A percentile compares a stretch with the other conserved stretches of the same genome.
phyloP scores from a whole-genome alignment of 345 rosid species.

The Lepidium africanum region DNA sequence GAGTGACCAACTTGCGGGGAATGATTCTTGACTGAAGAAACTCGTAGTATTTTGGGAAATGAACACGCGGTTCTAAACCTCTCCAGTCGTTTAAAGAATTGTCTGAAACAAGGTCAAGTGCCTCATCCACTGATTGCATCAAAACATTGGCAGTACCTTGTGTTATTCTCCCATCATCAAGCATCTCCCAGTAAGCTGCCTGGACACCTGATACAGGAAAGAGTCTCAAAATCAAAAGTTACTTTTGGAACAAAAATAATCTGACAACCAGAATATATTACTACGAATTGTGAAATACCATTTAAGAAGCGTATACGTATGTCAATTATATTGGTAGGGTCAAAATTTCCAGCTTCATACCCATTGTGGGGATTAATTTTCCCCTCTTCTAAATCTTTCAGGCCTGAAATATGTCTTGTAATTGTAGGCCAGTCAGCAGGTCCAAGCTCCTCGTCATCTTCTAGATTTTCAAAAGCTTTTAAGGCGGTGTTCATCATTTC shows the following conservation, averaged over 20 bases:
- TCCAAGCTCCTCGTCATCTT: constrained; percentile 96
- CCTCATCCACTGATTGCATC: constrained; percentile 91
- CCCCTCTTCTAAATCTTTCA: constrained; percentile 46
- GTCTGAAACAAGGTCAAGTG: constrained; percentile 52
- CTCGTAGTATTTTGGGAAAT: constrained; percentile 64
- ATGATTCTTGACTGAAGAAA: constrained; percentile 49
- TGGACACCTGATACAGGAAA: constrained; percentile 60
- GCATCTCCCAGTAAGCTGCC: constrained; percentile 94
- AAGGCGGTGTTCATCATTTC: constrained; percentile 78
- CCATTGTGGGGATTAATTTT: constrained; percentile 38
- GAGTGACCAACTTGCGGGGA: constrained; percentile 57
- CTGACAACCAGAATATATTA: neutral
- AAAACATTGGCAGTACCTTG: constrained; percentile 56
- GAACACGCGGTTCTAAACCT: constrained; percentile 54
- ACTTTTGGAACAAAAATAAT: neutral
- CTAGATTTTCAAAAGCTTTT: constrained; percentile 76
- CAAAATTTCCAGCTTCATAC: constrained; percentile 38
- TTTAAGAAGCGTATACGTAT: constrained; percentile 77
- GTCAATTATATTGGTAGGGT: constrained; percentile 52
- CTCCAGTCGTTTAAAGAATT: constrained; percentile 82
- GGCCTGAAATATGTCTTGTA: constrained; percentile 50
- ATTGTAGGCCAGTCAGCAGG: constrained; percentile 86
- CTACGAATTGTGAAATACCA: constrained; percentile 37
- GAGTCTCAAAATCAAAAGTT: neutral
- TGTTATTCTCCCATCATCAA: constrained; percentile 81